phyloP scores from a whole-genome alignment of 2,329 filamentous ascomycete species.

The Penicillium hordei region DNA sequence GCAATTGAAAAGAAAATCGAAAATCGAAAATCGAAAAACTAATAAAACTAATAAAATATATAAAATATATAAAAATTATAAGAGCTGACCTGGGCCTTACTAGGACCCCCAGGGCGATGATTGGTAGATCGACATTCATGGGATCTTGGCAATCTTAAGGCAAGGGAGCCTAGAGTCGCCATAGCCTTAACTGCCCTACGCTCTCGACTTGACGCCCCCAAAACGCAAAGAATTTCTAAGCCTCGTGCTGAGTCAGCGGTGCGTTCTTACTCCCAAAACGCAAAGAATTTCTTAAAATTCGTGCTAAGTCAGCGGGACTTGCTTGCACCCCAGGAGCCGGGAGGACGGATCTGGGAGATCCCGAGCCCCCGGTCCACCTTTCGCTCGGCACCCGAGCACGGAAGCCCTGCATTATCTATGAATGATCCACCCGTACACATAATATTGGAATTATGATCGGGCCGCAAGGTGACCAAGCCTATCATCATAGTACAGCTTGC shows the following conservation, averaged over 20 bases:
- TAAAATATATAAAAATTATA: too few relatives aligned
- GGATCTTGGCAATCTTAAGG: background rate
- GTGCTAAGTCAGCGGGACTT: background rate
- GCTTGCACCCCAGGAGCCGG: background rate
- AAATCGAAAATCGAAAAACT: too few relatives aligned
- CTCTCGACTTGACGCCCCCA: too few relatives aligned
- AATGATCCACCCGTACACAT: too few relatives aligned
- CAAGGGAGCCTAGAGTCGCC: background rate
- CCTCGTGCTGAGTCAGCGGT: background rate
- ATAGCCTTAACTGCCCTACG: background rate
- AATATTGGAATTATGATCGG: background rate
- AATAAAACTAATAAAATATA: too few relatives aligned
- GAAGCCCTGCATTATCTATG: too few relatives aligned
- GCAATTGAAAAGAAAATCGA: background rate
- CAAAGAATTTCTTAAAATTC: background rate
- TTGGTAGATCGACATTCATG: background rate
- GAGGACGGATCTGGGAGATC: background rate
- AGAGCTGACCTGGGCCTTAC: too few relatives aligned
- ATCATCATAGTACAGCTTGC: background rate
- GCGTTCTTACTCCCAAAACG: too few relatives aligned
- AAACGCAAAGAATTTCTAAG: too few relatives aligned
- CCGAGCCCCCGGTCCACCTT: background rate
- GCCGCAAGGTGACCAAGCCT: background rate
- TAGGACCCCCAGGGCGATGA: background rate
- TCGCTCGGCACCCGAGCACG: background rate